These are phyloP conservation scores for Ammopiptanthus mongolicus DNA, from an alignment of 306 rosid genomes.

Conservation along the genomic window DNA sequence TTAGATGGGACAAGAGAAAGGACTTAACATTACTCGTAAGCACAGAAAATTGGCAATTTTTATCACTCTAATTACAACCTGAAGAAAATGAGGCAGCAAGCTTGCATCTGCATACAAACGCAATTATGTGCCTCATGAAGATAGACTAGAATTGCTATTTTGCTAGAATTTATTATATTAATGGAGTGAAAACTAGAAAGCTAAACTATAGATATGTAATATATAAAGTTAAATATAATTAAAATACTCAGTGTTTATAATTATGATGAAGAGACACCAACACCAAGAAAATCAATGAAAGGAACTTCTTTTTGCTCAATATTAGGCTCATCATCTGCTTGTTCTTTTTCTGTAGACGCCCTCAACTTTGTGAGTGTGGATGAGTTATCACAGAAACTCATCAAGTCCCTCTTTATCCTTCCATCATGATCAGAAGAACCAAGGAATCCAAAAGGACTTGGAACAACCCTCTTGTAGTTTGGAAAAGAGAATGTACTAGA, in stretches of 20 bases:
- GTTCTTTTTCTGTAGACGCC: constrained; percentile 33
- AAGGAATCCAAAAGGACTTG: constrained; percentile 35
- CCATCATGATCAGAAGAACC: constrained; percentile 21
- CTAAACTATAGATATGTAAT: constrained; percentile 16
- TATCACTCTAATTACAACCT: constrained; percentile 23
- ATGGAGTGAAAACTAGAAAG: constrained; percentile 1
- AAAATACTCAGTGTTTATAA: background rate
- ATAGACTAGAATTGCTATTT: constrained; percentile 11
- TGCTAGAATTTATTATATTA: background rate
- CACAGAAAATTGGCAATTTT: constrained; percentile 10
- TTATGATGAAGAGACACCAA: constrained; percentile 60
- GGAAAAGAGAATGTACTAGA: constrained; percentile 23
- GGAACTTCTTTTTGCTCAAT: constrained; percentile 43
- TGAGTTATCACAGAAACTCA: constrained; percentile 26
- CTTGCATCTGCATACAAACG: constrained; percentile 6
- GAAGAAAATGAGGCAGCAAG: constrained; percentile 2
- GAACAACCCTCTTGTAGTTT: constrained; percentile 42
- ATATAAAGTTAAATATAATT: constrained; percentile 31
- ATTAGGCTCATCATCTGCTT: constrained; percentile 25
- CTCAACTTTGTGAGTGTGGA: constrained; percentile 28
- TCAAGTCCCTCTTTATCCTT: constrained; percentile 27
- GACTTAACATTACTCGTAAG: background rate
- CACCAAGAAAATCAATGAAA: constrained; percentile 92
- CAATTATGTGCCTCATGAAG: constrained; percentile 13
- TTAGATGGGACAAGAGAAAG: background rate